phyloP scores from a whole-genome alignment of 257 asterid species.

The Penstemon davidsonii region DNA sequence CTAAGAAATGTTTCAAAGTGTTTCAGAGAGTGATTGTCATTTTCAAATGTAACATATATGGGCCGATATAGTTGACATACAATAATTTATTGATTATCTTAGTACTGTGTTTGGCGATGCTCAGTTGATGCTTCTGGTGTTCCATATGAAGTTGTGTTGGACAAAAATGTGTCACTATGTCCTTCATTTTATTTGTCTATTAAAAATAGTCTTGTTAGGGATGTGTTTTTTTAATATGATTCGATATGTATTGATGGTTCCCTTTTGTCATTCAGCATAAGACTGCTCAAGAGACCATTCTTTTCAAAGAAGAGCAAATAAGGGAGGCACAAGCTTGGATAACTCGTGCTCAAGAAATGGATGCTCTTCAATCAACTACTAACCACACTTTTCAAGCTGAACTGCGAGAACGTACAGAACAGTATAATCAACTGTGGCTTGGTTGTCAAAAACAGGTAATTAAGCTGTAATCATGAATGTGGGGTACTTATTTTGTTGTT shows the following conservation, averaged over 20 bases:
- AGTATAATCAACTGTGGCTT: slow-evolving; percentile 81
- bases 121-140: slow-evolving; percentile 9
- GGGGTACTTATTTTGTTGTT: not conserved
- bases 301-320: slow-evolving; percentile 77
- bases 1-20: not conserved
- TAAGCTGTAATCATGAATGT: slow-evolving; percentile 11
- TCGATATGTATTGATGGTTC: slow-evolving; percentile 17
- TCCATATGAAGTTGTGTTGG: slow-evolving; percentile 10
- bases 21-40: not conserved
- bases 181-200: slow-evolving; percentile 2
- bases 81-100: not conserved
- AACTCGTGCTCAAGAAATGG: slow-evolving; percentile 81
- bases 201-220: not conserved
- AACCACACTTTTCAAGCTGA: slow-evolving; percentile 69
- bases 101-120: slow-evolving; percentile 1
- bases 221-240: not conserved
- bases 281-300: slow-evolving; percentile 70
- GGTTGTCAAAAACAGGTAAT: slow-evolving; percentile 84
- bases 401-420: slow-evolving; percentile 82
- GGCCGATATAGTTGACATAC: not conserved
- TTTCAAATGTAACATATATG: too few species aligned
- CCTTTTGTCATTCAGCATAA: slow-evolving; percentile 60
- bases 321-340: slow-evolving; percentile 90
- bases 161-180: not conserved
- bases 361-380: slow-evolving; percentile 62